Evolutionary conservation across 331 rosid genomes (phyloP), one percentile per base, ranked within the genome.

Genomic region (Cydonia oblonga): DNA sequence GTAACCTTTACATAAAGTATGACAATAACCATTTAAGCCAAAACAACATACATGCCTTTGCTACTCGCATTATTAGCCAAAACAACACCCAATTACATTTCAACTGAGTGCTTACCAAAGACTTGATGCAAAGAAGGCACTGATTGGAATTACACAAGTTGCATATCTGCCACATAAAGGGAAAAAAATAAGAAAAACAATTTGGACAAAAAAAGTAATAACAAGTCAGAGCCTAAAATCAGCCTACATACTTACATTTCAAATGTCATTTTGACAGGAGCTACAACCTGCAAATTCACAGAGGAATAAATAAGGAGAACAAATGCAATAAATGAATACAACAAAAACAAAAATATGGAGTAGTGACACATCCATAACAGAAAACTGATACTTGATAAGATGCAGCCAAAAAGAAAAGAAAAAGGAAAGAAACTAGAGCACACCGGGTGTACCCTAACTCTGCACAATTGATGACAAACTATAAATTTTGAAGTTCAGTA

Each of bases 91-190:
- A 69, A n/a, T 29, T 77, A 54, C 56, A 14, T 66, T 46, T 46
- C 15, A 49, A 29, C 42, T 32, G n/a, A 40, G 75, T 71, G 73
- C 92, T 93, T 85, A 93, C 98, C 97, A 93, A 54, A 93, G 96
- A 78, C 98, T 93, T 70, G 97, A 90, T 16, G 98, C 98, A 69
- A 93, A 93, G 90, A 89, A 93, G 26, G 93, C 98, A 75, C 98
- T 90, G 49, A 90, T 93, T 9, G 97, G 98, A 75, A 93, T 78
- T 60, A 93, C 98, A 85, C 98, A 89, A 3, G 96, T 93, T 82
- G 89, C 96, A 68, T 93, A 93, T 87, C 98, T 93, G 96, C 68
- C 78, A 81, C 38, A 78, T 30, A 68, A 70, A 73, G 58, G 44
- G 44, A 1, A 9, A 35, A 11, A 6, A 58, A 8, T 57, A 53